Percentiles rank a stretch among this genome's conserved stretches.
These are phyloP conservation scores for Jaltomata sinuosa DNA, from an alignment of 257 asterid genomes.

Conservation along the genomic window DNA sequence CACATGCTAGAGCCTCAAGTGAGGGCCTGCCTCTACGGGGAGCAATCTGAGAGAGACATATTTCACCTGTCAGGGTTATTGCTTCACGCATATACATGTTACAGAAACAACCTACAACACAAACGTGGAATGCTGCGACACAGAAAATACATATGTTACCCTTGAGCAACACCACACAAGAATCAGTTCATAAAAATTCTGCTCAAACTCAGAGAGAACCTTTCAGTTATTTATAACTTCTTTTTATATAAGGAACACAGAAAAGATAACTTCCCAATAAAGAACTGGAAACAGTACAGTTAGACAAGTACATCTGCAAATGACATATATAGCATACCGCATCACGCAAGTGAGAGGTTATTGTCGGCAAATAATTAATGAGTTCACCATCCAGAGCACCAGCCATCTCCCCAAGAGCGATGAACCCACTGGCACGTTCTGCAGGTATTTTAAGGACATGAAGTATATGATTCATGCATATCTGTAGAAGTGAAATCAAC, in stretches of 20 bases:
- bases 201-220: slow-evolving; percentile 30
- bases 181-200: not conserved
- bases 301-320: slow-evolving; percentile 7
- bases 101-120: slow-evolving; percentile 15
- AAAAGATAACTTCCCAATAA: not conserved
- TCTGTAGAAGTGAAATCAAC: slow-evolving; percentile 37
- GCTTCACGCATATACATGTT: not conserved
- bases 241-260: not conserved
- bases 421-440: slow-evolving; percentile 95
- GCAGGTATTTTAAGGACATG: slow-evolving; percentile 96
- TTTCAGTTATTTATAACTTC: slow-evolving; percentile 40
- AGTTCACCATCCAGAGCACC: slow-evolving; percentile 99
- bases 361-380: slow-evolving; percentile 93
- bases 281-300: not conserved
- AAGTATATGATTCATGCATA: slow-evolving; percentile 98
- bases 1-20: slow-evolving; percentile 96
- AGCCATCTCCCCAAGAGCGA: slow-evolving; percentile 99
- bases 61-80: not conserved
- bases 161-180: slow-evolving; percentile 2
- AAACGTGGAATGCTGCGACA: slow-evolving; percentile 76
- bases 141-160: slow-evolving; percentile 13
- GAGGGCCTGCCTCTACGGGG: slow-evolving; percentile 98
- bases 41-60: slow-evolving; percentile 54
- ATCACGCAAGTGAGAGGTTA: slow-evolving; percentile 92
- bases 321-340: slow-evolving; percentile 49